Evolutionary conservation across 257 asterid genomes (phyloP).

Genomic region (Penstemon davidsonii): DNA sequence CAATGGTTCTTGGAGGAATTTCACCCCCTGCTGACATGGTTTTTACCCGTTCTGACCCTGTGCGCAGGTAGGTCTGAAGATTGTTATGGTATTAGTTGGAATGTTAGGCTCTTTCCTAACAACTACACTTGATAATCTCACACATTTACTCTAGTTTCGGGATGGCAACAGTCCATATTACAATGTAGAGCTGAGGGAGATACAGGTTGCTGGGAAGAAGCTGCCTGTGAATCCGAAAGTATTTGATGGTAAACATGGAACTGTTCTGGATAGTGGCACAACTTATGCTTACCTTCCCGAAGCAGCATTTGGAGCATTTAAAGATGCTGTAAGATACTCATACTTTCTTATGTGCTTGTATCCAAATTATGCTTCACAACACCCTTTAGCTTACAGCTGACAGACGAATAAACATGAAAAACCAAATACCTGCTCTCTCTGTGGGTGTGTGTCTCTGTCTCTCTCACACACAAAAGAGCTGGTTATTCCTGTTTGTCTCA

Average conservation of each 20-base stretch:
- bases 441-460: not conserved
- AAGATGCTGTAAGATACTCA: conserved; percentile 73
- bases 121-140: conserved; percentile 88
- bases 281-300: conserved; percentile 97
- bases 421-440: not conserved
- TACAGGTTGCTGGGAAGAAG: conserved; percentile 94
- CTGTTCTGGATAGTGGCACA: conserved; percentile 95
- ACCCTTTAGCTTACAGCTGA: not conserved
- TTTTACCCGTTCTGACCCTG: conserved; percentile 76
- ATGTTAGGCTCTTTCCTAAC: conserved; percentile 83
- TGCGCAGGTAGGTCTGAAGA: conserved; percentile 75
- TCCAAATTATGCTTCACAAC: not conserved
- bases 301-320: conserved; percentile 79
- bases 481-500: not conserved
- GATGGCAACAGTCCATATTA: conserved; percentile 99
- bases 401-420: not conserved
- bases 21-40: conserved; percentile 79
- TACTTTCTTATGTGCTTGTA: conserved; percentile 21
- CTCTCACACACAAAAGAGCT: not conserved
- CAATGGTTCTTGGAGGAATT: conserved; percentile 97
- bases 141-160: conserved; percentile 99
- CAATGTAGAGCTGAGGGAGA: conserved; percentile 93
- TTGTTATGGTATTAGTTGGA: conserved; percentile 37
- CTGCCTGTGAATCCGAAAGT: conserved; percentile 58
- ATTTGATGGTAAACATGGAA: conserved; percentile 91